These are phyloP conservation scores for Lycium ferocissimum DNA, from an alignment of 257 asterid species.

Conservation along the genomic window DNA sequence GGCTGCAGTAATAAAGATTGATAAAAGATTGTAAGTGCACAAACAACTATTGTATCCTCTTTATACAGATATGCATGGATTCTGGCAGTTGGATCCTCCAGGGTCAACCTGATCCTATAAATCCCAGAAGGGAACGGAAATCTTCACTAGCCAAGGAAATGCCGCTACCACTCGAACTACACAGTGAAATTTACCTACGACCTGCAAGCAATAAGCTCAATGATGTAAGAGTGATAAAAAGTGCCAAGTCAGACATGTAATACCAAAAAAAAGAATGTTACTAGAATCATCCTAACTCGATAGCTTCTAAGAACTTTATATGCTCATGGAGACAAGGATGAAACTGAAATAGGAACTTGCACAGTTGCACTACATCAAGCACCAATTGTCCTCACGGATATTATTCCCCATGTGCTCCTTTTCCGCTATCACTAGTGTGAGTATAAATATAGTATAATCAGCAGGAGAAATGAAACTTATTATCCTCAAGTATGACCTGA, in stretches of 20 bases:
- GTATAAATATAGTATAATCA: conserved; percentile 1
- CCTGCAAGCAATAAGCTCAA: conserved; percentile 52
- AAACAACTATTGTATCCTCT: conserved; percentile 61
- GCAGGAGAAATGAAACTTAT: neutral
- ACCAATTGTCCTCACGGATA: neutral
- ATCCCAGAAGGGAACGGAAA: conserved; percentile 58
- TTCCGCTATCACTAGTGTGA: neutral
- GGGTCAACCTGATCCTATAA: conserved; percentile 75
- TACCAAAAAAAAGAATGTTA: neutral
- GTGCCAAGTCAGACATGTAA: neutral
- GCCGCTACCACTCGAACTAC: conserved; percentile 77
- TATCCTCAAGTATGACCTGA: neutral
- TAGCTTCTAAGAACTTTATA: conserved; percentile 2
- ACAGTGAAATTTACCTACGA: conserved; percentile 60
- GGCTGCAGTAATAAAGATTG: conserved; percentile 1
- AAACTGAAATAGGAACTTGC: neutral
- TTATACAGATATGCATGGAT: conserved; percentile 71
- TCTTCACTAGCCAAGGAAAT: conserved; percentile 62
- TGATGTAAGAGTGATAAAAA: conserved; percentile 26
- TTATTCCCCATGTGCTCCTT: neutral
- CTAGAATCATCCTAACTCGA: neutral
- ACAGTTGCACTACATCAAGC: conserved; percentile 25
- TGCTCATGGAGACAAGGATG: neutral
- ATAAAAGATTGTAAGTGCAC: neutral
- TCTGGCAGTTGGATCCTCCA: conserved; percentile 95